Conservation (phyloP, 2,329 filamentous ascomycete species). For the Diplodia intermedia region DNA sequence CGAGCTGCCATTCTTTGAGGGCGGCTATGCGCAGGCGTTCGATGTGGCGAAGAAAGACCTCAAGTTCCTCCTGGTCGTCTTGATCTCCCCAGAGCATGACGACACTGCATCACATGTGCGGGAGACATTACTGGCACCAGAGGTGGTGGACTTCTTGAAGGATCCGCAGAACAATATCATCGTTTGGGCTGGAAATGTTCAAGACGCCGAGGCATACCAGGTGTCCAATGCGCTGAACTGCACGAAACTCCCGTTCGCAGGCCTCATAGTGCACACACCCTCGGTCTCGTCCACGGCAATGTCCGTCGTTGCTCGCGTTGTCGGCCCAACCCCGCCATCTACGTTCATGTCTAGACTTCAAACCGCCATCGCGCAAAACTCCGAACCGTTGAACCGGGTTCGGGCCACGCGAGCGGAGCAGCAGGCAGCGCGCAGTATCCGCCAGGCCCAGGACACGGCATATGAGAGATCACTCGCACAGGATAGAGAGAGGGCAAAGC, state of each 20-base stretch:
- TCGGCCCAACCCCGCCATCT: conserved; percentile 71
- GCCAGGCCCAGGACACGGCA: conserved; percentile 89
- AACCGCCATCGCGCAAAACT: conserved; percentile 75
- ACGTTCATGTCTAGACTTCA: conserved; percentile 80
- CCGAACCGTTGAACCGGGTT: conserved; percentile 74
- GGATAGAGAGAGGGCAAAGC: conserved; percentile 82
- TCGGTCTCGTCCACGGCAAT: conserved; percentile 84
- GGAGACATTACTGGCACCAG: conserved; percentile 78
- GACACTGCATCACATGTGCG: conserved; percentile 82
- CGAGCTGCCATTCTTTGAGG: conserved; percentile 79
- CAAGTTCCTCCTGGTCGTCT: conserved; percentile 86
- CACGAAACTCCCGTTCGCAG: conserved; percentile 91
- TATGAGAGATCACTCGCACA: conserved; percentile 91
- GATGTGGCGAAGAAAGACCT: conserved; percentile 89
- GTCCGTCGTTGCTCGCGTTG: conserved; percentile 83
- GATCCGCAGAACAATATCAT: conserved; percentile 80
- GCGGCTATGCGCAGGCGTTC: conserved; percentile 88
- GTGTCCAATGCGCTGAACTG: conserved; percentile 85
- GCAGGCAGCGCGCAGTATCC: conserved; percentile 77
- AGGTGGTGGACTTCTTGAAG: conserved; percentile 76
- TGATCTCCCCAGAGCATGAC: conserved; percentile 93
- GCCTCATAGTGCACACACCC: conserved; percentile 85
- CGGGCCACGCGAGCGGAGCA: conserved; percentile 81
- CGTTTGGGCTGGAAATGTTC: conserved; percentile 90
- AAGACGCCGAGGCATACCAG: conserved; percentile 93